Evolutionary conservation across 2,329 filamentous ascomycete species (phyloP), one percentile per base, ranked within the genome.

Genomic region (Arthroderma sp.): DNA sequence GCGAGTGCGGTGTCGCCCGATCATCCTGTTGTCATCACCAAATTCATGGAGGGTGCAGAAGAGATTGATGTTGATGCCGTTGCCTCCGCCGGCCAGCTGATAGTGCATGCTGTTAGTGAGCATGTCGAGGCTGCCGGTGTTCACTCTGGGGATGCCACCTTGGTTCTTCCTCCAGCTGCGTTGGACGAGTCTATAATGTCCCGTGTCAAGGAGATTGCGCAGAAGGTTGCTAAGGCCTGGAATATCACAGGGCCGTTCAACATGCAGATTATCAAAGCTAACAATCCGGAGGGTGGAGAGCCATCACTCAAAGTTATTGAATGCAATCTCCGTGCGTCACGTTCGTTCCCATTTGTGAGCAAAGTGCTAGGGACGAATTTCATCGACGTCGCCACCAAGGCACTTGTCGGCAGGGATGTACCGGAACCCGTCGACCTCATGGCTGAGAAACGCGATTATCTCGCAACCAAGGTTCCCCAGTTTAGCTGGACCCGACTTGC

Each of bases 401-500:
- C 89, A 43, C 82, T 96, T 43, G 78, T 93, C 47, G 86, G 83
- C 61, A 80, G 83, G 62, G 73, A 89, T 45, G 83, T 96, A 3
- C 89, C 91, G 15, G 78, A 83, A 52, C 82, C 88, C 30, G 77
- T 77, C 36, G 89, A 98, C 59, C 79, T 91, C 50, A 98, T 98
- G 91, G 73, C 77, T 22, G 70, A 80, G 57, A 83, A 93, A 74
- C 83, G 88, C 52, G 80, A 94, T 67, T 96, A 95, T 67, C 70
- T 94, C 42, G 91, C 91, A 30, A 94, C 88, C 65, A 98, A 98
- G 75, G 91, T 98, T 42, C 88, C 91, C 27, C 91, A 98, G 67
- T 98, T 98, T 77, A 91, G 86, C 8, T 98, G 91, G 91, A 96
- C 91, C 50, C 86, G 91, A 73, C 80, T 98, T 47, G 89, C 91